Evolutionary conservation across 2,329 filamentous ascomycete genomes (phyloP).

Genomic region (Didymella pomorum): DNA sequence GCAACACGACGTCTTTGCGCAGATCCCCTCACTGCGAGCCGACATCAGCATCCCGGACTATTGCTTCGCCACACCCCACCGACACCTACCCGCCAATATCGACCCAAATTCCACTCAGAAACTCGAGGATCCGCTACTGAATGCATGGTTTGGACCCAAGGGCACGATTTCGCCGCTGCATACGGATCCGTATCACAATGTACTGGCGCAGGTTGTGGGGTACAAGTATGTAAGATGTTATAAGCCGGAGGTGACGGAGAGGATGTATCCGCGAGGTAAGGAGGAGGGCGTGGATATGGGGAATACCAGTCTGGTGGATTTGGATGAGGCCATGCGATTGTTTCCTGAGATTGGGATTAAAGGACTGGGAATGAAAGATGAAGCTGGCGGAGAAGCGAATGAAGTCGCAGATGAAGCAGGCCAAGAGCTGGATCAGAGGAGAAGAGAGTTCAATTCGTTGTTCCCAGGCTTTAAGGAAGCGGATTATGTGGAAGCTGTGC

Average conservation of each 20-base stretch:
- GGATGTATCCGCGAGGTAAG: slow-evolving; percentile 67
- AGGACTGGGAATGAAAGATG: slow-evolving; percentile 12
- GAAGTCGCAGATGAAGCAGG: neutral
- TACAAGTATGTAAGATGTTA: slow-evolving; percentile 93
- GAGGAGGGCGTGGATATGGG: slow-evolving; percentile 86
- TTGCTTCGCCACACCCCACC: slow-evolving; percentile 72
- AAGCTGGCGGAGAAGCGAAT: slow-evolving; percentile 27
- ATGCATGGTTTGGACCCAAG: slow-evolving; percentile 91
- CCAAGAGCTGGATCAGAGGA: neutral
- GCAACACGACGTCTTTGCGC: slow-evolving; percentile 85
- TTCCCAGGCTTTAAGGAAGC: slow-evolving; percentile 67
- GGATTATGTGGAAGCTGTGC: slow-evolving; percentile 76
- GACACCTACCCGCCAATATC: slow-evolving; percentile 26
- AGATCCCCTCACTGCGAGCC: slow-evolving; percentile 77
- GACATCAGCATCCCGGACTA: slow-evolving; percentile 86
- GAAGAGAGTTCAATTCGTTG: slow-evolving; percentile 32
- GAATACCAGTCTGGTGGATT: slow-evolving; percentile 84
- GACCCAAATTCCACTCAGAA: slow-evolving; percentile 25
- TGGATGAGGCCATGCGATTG: slow-evolving; percentile 71
- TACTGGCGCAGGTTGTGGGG: slow-evolving; percentile 88
- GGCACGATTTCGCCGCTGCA: slow-evolving; percentile 92
- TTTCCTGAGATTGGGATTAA: slow-evolving; percentile 33
- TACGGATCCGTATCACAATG: slow-evolving; percentile 92
- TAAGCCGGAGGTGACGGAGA: slow-evolving; percentile 66
- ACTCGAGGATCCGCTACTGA: slow-evolving; percentile 70